Conservation (phyloP, 805 yeast genomes). For the Isabelozyma pseudorhagii region DNA sequence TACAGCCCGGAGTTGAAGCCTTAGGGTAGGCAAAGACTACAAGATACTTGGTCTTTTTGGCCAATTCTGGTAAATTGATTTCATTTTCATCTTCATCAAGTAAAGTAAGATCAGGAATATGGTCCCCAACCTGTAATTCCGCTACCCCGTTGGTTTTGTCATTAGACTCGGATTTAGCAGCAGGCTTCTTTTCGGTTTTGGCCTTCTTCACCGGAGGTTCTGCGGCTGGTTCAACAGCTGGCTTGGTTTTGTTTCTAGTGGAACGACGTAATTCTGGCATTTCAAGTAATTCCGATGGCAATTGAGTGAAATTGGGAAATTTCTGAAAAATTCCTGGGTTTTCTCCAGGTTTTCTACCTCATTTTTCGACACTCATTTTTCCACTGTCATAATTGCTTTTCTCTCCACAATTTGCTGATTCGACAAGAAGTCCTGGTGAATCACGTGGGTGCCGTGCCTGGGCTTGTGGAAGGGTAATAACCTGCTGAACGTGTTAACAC, state of each 20-base stretch:
- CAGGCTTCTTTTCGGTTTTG: constrained; percentile 3
- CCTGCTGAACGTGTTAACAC: too few species aligned
- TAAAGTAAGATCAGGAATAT: constrained; percentile 61
- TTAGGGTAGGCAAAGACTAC: constrained; percentile 72
- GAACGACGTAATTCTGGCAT: constrained; percentile 42
- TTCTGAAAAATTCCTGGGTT: too few species aligned
- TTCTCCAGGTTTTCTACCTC: background rate
- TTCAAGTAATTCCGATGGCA: background rate
- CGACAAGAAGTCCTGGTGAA: too few species aligned
- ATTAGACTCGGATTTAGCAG: background rate
- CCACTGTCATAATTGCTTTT: background rate
- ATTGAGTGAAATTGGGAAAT: background rate
- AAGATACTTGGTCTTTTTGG: constrained; percentile 28
- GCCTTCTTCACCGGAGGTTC: constrained; percentile 16
- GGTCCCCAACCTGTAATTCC: constrained; percentile 53
- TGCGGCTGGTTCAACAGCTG: constrained; percentile 3
- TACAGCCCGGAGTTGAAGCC: constrained; percentile 96
- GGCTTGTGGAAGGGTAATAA: too few species aligned
- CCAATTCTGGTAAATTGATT: constrained; percentile 29
- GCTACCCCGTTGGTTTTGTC: constrained; percentile 9
- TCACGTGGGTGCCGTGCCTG: too few species aligned
- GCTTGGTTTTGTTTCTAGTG: constrained; percentile 21
- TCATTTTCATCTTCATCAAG: constrained; percentile 68
- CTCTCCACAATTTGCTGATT: too few species aligned
- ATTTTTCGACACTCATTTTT: background rate